These are phyloP conservation scores for Rhodocollybia butyracea DNA, from an alignment of 768 basidiomycete species.

Conservation along the genomic window DNA sequence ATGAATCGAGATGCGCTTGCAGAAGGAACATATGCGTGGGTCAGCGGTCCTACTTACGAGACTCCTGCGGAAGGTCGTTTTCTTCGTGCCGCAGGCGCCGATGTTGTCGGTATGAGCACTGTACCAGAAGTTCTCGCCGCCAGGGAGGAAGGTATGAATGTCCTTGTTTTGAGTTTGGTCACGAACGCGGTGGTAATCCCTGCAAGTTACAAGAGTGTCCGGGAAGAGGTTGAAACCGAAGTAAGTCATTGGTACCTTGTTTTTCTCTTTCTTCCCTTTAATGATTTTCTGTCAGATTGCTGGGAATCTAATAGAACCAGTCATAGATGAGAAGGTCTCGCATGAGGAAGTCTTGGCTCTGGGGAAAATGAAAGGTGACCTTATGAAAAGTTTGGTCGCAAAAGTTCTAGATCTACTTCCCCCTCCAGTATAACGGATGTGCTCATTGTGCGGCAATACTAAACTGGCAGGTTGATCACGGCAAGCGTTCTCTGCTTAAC, in stretches of 20 bases:
- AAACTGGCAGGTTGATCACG: no score
- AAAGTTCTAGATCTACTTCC: constrained; percentile 46
- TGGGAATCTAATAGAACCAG: constrained; percentile 46
- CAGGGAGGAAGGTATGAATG: constrained; percentile 68
- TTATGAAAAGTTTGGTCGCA: constrained; percentile 70
- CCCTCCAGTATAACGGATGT: no score
- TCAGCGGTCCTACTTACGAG: constrained; percentile 88
- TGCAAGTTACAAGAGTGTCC: constrained; percentile 60
- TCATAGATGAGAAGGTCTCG: constrained; percentile 50
- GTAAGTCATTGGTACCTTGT: constrained; percentile 36
- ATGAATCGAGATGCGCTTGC: constrained; percentile 54
- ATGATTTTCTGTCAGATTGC: constrained; percentile 43
- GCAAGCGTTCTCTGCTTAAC: no score
- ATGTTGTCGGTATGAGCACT: constrained; percentile 95
- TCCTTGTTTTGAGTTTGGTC: constrained; percentile 79
- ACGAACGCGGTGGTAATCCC: constrained; percentile 84
- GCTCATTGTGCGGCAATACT: no score
- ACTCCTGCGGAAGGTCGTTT: constrained; percentile 84
- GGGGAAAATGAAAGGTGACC: constrained; percentile 64
- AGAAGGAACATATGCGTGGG: constrained; percentile 90
- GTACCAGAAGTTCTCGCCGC: constrained; percentile 86
- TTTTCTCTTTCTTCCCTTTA: constrained; percentile 1
- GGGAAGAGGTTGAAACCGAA: constrained; percentile 76
- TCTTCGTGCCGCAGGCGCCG: constrained; percentile 70
- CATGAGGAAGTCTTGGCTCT: constrained; percentile 76